Evolutionary conservation across 495 filamentous ascomycete species (phyloP).

Genomic region (Aspergillus ostianus): DNA sequence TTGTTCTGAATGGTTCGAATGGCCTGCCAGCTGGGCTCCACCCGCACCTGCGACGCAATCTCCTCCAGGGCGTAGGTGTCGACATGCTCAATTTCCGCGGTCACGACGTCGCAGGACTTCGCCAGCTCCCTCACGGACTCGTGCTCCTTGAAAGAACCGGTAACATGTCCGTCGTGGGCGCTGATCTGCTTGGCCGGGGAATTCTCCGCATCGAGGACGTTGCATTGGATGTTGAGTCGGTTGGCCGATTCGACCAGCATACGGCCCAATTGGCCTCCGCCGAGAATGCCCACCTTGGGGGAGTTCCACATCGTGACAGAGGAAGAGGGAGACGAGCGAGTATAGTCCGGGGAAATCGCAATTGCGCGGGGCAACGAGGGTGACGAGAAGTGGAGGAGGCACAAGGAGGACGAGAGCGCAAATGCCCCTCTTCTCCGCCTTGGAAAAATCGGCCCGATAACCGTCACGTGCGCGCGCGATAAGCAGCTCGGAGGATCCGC

Average conservation of each 20-base stretch:
- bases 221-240: constrained; percentile 75
- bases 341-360: constrained; percentile 10
- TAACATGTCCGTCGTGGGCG: constrained; percentile 67
- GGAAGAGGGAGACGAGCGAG: constrained; percentile 3
- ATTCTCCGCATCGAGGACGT: constrained; percentile 74
- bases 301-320: constrained; percentile 45
- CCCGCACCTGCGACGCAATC: constrained; percentile 58
- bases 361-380: constrained; percentile 11
- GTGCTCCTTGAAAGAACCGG: constrained; percentile 81
- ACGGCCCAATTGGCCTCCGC: constrained; percentile 83
- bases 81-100: constrained; percentile 98
- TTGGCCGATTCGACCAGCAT: constrained; percentile 96
- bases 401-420: constrained; percentile 2
- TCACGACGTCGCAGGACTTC: constrained; percentile 74
- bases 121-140: constrained; percentile 76
- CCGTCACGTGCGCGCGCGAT: constrained; percentile 22
- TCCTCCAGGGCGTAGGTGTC: constrained; percentile 90
- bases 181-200: constrained; percentile 92
- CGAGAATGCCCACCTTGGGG: constrained; percentile 63
- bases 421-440: constrained; percentile 30
- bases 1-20: constrained; percentile 96
- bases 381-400: neutral
- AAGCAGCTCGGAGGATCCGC: constrained; percentile 15
- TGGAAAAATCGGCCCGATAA: constrained; percentile 21
- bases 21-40: constrained; percentile 89